Conservation (phyloP, 2,329 filamentous ascomycete genomes). For the Colletotrichum acutatum region DNA sequence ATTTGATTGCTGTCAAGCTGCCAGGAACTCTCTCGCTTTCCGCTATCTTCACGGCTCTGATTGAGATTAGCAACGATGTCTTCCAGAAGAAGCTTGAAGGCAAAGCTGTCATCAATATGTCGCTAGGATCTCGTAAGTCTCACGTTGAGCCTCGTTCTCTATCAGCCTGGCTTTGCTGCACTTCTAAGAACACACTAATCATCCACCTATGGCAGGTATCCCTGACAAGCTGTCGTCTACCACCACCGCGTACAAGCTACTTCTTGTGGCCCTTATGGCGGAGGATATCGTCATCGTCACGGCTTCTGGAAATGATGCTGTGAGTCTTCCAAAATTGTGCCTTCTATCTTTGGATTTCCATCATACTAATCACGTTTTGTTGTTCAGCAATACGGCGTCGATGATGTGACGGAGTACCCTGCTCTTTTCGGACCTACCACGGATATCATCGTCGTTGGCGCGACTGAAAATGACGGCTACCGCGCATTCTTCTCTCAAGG, state of each 20-base stretch:
- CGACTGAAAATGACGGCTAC: neutral
- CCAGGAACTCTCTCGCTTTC: neutral
- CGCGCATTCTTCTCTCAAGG: constrained; percentile 12
- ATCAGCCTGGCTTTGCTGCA: neutral
- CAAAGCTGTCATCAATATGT: constrained; percentile 6
- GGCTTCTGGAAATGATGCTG: constrained; percentile 13
- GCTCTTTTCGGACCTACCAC: constrained; percentile 7
- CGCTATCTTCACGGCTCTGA: neutral
- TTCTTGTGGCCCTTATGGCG: constrained; percentile 8
- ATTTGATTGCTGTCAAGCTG: constrained; percentile 12
- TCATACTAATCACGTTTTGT: no score
- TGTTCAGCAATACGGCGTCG: neutral
- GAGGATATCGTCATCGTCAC: constrained; percentile 18
- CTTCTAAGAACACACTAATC: neutral
- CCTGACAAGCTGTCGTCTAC: neutral
- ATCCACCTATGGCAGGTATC: neutral
- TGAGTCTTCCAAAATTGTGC: neutral
- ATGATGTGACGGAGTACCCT: neutral
- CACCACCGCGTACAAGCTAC: neutral
- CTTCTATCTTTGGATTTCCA: no score
- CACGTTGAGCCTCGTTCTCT: rapidly evolving
- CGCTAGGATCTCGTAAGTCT: neutral
- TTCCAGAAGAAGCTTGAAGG: neutral
- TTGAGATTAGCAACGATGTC: constrained; percentile 8
- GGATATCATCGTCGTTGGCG: constrained; percentile 24